Conservation (phyloP, 768 basidiomycete species). For the Phylloporus sp. region DNA sequence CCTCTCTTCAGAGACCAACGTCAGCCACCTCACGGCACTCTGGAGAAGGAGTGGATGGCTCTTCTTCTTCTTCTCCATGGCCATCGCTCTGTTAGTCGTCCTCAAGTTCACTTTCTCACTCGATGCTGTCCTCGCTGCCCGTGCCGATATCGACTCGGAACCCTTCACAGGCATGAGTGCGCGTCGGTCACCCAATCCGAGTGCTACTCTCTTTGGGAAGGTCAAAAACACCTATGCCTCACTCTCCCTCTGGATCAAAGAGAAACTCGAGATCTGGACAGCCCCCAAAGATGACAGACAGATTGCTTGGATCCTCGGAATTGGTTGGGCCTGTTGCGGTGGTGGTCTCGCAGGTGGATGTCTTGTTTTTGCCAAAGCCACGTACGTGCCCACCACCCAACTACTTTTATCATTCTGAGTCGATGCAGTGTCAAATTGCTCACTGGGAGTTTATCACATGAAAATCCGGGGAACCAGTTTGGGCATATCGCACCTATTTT, state of each 20-base stretch:
- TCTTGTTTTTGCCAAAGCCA: slow-evolving; percentile 73
- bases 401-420: slow-evolving; percentile 5
- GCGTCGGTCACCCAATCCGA: slow-evolving; percentile 19
- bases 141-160: slow-evolving; percentile 63
- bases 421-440: slow-evolving; percentile 68
- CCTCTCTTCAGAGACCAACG: slow-evolving; percentile 68
- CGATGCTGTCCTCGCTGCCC: slow-evolving; percentile 65
- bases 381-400: slow-evolving; percentile 16
- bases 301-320: slow-evolving; percentile 87
- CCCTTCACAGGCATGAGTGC: slow-evolving; percentile 45
- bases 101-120: slow-evolving; percentile 69
- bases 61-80: slow-evolving; percentile 82
- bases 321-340: slow-evolving; percentile 91
- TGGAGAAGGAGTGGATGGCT: slow-evolving; percentile 91
- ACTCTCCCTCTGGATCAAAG: slow-evolving; percentile 51
- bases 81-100: slow-evolving; percentile 59
- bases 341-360: slow-evolving; percentile 87
- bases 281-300: slow-evolving; percentile 79
- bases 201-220: slow-evolving; percentile 29
- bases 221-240: slow-evolving; percentile 41
- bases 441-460: slow-evolving; percentile 70
- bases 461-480: slow-evolving; percentile 85
- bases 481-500: slow-evolving; percentile 78
- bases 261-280: slow-evolving; percentile 70
- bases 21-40: slow-evolving; percentile 70